Conservation (phyloP, 2,329 filamentous ascomycete genomes). For the Exserohilum rostratum region DNA sequence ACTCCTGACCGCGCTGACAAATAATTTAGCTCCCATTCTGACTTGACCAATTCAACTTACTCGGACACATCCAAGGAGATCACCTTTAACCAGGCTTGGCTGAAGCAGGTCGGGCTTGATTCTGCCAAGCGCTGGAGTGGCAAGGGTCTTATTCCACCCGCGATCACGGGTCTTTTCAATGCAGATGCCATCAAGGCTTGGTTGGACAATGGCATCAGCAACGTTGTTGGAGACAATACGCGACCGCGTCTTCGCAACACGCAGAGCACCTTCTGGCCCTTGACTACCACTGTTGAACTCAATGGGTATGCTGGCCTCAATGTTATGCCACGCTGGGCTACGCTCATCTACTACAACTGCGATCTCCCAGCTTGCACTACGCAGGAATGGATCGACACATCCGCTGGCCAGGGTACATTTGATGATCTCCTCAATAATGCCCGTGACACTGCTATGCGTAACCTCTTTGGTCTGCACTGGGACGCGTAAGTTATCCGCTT, state of each 20-base stretch:
- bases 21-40: conserved; percentile 56
- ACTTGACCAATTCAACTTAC: conserved; percentile 66
- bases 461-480: conserved; percentile 62
- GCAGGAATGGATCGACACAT: conserved; percentile 66
- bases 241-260: conserved; percentile 60
- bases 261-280: conserved; percentile 61
- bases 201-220: conserved; percentile 64
- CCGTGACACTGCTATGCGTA: conserved; percentile 60
- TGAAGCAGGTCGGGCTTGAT: conserved; percentile 60
- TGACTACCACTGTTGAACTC: conserved; percentile 56
- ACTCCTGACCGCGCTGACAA: too few species aligned
- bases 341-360: conserved; percentile 70
- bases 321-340: conserved; percentile 66
- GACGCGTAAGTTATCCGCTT: conserved; percentile 48
- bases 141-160: conserved; percentile 65
- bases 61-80: conserved; percentile 63
- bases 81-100: conserved; percentile 65
- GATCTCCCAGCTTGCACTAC: conserved; percentile 62
- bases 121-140: conserved; percentile 56
- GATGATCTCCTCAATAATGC: conserved; percentile 59
- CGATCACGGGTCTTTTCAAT: conserved; percentile 68
- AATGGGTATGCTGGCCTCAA: conserved; percentile 64
- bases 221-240: conserved; percentile 69
- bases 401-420: conserved; percentile 61
- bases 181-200: conserved; percentile 66